These are phyloP conservation scores for Trichoderma atroviride DNA, from an alignment of 2,329 filamentous ascomycete species.

Conservation along the genomic window DNA sequence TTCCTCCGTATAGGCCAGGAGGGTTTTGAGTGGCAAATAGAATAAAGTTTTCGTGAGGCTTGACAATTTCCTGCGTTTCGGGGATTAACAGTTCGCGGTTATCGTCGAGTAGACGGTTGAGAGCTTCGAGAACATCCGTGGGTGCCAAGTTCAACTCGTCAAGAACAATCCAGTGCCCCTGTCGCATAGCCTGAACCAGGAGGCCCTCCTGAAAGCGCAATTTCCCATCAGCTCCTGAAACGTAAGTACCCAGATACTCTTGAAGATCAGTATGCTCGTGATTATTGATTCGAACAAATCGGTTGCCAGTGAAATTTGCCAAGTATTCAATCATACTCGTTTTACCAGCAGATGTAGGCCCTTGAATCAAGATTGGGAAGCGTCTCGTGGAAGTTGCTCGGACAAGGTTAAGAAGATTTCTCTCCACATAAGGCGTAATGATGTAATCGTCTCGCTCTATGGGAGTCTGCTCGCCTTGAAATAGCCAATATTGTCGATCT, in stretches of 20 bases:
- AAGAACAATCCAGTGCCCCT: slow-evolving; percentile 96
- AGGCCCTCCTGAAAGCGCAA: slow-evolving; percentile 91
- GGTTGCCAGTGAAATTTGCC: slow-evolving; percentile 94
- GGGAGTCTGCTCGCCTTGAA: slow-evolving; percentile 66
- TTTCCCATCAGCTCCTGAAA: slow-evolving; percentile 82
- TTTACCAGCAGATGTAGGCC: slow-evolving; percentile 95
- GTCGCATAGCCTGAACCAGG: slow-evolving; percentile 85
- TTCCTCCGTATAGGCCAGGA: slow-evolving; percentile 89
- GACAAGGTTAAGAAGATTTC: slow-evolving; percentile 92
- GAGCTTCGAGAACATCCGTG: slow-evolving; percentile 92
- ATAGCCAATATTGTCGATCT: slow-evolving; percentile 84
- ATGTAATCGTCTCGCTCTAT: slow-evolving; percentile 88
- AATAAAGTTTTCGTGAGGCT: slow-evolving; percentile 93
- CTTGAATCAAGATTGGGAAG: slow-evolving; percentile 94
- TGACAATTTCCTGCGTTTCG: slow-evolving; percentile 92
- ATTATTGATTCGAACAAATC: slow-evolving; percentile 98
- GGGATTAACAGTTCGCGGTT: slow-evolving; percentile 95
- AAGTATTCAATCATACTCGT: slow-evolving; percentile 99
- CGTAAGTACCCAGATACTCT: slow-evolving; percentile 94
- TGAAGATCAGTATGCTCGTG: slow-evolving; percentile 98
- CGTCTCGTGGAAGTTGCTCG: slow-evolving; percentile 87
- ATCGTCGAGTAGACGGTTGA: slow-evolving; percentile 94
- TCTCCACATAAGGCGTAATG: slow-evolving; percentile 91
- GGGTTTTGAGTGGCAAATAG: slow-evolving; percentile 98
- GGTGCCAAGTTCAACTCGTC: slow-evolving; percentile 97